Base-by-base conservation (phyloP, 768 basidiomycete genomes). In the Tylopilus rubrobrunneus region DNA sequence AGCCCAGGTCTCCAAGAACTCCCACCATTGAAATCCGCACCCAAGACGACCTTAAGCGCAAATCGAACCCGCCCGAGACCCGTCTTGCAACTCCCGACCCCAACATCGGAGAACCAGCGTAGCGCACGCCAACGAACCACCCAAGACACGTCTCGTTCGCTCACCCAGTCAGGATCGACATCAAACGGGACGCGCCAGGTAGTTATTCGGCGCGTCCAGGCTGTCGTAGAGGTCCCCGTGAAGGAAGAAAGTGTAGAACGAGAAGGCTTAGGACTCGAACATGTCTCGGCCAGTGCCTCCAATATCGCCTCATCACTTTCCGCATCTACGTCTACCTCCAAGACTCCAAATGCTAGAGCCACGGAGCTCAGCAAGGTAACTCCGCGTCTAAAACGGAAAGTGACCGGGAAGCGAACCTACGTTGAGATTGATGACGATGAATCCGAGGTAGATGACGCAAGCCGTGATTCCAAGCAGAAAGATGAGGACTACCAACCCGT, bases 191-290 rank as follows among this genome's bases (percentile, higher is more conserved):
- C 58, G 31, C 61, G 57, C 2, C 66, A 68, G 23, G 43, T 62
- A 19, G 36, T 89, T 15, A 74, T 89, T 40, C 80, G 87, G 21
- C 81, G 83, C 33, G 87, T 89, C 8, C 79, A 82, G 23, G 84
- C 87, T 27, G 64, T 75, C 3, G 65, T 80, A 7, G 75, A 87
- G 19, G 71, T 87, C 1, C 73, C 78, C 33, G 80, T 88, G 36
- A 88, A 89, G 61, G 77, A 77, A 51, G 86, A 88, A 66, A 82
- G 81, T 4, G 73, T 71, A 2, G 73, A 75, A 4, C 71, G 71
- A n/a, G 76, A 76, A 7, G 70, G 29, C n/a, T 11, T 55, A 9
- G 52, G 49, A 25, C 8, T 8, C 17, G 49, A 49, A 28, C 28
- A 29, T 14, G 19, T 48, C 21, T 56, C 68, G 14, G 25, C 48